These are phyloP conservation scores for Spizellomyces punctatus DNA, from an alignment of 192 early-diverging fungal species.

Conservation along the genomic window DNA sequence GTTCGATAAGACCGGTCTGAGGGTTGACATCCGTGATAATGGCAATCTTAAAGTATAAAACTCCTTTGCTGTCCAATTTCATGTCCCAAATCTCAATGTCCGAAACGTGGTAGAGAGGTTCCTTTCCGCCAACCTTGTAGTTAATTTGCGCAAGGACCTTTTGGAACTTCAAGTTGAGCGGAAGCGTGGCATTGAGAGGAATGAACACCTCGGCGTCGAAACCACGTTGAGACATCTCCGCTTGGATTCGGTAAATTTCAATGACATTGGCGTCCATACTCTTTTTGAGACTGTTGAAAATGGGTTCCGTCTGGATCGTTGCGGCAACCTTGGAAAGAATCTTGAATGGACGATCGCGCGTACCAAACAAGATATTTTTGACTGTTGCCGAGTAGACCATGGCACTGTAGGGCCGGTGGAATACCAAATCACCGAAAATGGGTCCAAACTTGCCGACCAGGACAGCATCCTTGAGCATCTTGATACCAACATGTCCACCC, in stretches of 20 bases:
- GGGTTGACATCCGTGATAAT: constrained; percentile 17
- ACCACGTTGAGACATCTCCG: not conserved
- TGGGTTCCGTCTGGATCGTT: not conserved
- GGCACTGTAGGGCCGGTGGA: constrained; percentile 18
- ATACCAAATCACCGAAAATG: constrained; percentile 18
- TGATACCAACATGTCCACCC: constrained; percentile 8
- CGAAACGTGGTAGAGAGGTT: constrained; percentile 6
- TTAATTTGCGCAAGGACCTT: constrained; percentile 2
- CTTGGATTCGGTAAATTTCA: constrained; percentile 16
- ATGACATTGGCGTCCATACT: constrained; percentile 20
- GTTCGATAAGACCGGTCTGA: constrained; percentile 22
- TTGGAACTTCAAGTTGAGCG: constrained; percentile 24
- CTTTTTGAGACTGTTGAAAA: not conserved
- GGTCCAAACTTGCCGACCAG: constrained; percentile 16
- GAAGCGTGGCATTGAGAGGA: constrained; percentile 3
- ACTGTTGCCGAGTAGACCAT: not conserved
- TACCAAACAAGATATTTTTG: constrained; percentile 26
- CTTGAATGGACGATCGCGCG: constrained; percentile 25
- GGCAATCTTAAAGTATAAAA: not conserved
- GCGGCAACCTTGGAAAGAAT: constrained; percentile 20
- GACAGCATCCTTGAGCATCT: not conserved
- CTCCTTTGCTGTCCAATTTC: not conserved
- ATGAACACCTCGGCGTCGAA: constrained; percentile 13
- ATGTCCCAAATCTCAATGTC: constrained; percentile 3
- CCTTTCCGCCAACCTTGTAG: constrained; percentile 7